Evolutionary conservation across 2,329 filamentous ascomycete species (phyloP).

Genomic region (Mycosphaerella sp.): DNA sequence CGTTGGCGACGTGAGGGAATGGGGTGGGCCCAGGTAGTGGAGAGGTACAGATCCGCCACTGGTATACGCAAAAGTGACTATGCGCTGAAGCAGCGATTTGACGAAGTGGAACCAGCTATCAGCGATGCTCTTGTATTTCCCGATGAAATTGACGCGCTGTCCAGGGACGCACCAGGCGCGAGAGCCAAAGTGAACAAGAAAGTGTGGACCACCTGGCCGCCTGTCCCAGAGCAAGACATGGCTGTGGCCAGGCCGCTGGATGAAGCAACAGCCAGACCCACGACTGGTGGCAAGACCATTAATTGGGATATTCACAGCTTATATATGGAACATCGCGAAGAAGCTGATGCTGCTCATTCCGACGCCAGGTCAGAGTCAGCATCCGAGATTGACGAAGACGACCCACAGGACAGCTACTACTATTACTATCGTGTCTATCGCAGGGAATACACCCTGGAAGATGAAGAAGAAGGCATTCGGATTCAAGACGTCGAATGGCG

Average conservation of each 20-base stretch:
- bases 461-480: neutral
- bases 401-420: slow-evolving; percentile 11
- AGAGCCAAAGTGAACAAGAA: slow-evolving; percentile 10
- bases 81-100: slow-evolving; percentile 8
- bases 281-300: slow-evolving; percentile 19
- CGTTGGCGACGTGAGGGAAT: slow-evolving; percentile 10
- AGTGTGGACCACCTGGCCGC: slow-evolving; percentile 3
- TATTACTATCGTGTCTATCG: slow-evolving; percentile 8
- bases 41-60: neutral
- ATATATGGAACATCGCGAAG: neutral
- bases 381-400: neutral
- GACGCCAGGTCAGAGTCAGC: neutral
- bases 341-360: neutral
- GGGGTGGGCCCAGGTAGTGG: slow-evolving; percentile 9
- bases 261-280: slow-evolving; percentile 1
- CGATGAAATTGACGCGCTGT: slow-evolving; percentile 6
- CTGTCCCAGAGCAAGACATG: neutral
- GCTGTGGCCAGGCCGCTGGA: neutral
- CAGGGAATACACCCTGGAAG: slow-evolving; percentile 7
- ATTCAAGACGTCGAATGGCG: neutral
- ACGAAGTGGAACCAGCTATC: slow-evolving; percentile 4
- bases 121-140: neutral
- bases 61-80: neutral
- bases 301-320: neutral
- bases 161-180: slow-evolving; percentile 5